Conservation (phyloP, 345 rosid genomes). For the Lagerstroemia speciosa region DNA sequence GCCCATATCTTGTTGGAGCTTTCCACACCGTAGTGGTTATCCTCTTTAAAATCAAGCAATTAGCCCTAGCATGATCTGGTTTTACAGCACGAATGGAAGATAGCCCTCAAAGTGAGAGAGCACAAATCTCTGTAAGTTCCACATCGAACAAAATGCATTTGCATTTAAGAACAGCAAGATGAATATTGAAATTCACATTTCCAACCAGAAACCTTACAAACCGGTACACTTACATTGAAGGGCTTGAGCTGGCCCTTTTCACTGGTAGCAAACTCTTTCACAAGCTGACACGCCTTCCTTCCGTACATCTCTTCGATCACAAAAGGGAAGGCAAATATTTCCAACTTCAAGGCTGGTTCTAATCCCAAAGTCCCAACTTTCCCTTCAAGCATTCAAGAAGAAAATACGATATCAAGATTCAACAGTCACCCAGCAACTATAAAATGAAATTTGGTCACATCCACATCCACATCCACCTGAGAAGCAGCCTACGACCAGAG, state of each 20-base stretch:
- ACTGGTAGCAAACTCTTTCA: conserved; percentile 37
- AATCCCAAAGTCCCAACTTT: not conserved
- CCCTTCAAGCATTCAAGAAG: not conserved
- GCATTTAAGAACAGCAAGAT: not conserved
- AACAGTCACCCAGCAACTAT: too few relatives aligned
- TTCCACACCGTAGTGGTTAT: not conserved
- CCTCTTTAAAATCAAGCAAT: too few relatives aligned
- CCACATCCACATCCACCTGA: too few relatives aligned
- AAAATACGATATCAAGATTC: not conserved
- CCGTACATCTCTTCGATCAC: conserved; percentile 35
- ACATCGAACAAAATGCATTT: not conserved
- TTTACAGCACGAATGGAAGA: not conserved
- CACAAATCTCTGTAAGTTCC: not conserved
- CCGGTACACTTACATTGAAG: conserved; percentile 31
- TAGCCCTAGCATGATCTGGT: not conserved
- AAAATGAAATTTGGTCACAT: too few relatives aligned
- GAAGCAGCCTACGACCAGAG: too few relatives aligned
- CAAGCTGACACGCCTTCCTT: conserved; percentile 43
- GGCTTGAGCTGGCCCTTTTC: conserved; percentile 55
- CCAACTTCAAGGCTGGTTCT: not conserved
- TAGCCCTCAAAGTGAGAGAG: not conserved
- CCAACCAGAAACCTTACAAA: not conserved
- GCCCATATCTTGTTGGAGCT: not conserved
- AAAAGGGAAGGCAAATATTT: not conserved
- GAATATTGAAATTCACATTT: not conserved